Evolutionary conservation across 2,329 filamentous ascomycete genomes (phyloP), one percentile per base, ranked within the genome.

Genomic region (Mariannaea elegans): DNA sequence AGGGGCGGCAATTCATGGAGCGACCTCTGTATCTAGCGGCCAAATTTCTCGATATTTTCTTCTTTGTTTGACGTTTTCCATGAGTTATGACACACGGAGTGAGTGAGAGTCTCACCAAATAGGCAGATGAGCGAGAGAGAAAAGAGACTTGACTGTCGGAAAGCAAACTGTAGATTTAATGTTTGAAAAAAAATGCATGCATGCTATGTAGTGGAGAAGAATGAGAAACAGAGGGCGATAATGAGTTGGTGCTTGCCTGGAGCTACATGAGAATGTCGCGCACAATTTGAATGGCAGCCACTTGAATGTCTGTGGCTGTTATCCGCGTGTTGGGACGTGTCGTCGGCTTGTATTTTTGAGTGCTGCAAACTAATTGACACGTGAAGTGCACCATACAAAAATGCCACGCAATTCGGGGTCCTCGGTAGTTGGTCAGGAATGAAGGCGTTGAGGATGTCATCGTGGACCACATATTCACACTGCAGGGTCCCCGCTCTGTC

Each of bases 1-100:
- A 69, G 46, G 58, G 62, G 47, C 21, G 58, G 58, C 65, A 69
- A 65, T 61, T 58, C 59, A 58, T 68, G 67, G 67, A 65, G 59
- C 55, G 58, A 61, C 61, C 62, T 68, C 42, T 69, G 67, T 70
- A 69, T 64, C 65, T 69, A 69, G 67, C 64, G 65, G 56, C 48
- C 58, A 70, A 59, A 58, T 59, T 64, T 65, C 58, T 65, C 52
- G 63, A 51, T 56, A 41, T 64, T 45, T 53, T 47, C 50, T 59
- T 53, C 19, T 56, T 52, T 29, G 16, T 61, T 66, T 59, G 52
- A 59, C 53, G 51, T 51, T 65, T 64, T 53, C 49, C 59, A 61
- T 56, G 64, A 66, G 59, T 56, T 34, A 66, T 65, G 59, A 59
- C 46, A 59, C 48, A 34, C 34, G 51, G 32, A 63, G 47, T 52